These are phyloP conservation scores for Claviceps capensis DNA, from an alignment of 2,329 filamentous ascomycete genomes.

Conservation along the genomic window DNA sequence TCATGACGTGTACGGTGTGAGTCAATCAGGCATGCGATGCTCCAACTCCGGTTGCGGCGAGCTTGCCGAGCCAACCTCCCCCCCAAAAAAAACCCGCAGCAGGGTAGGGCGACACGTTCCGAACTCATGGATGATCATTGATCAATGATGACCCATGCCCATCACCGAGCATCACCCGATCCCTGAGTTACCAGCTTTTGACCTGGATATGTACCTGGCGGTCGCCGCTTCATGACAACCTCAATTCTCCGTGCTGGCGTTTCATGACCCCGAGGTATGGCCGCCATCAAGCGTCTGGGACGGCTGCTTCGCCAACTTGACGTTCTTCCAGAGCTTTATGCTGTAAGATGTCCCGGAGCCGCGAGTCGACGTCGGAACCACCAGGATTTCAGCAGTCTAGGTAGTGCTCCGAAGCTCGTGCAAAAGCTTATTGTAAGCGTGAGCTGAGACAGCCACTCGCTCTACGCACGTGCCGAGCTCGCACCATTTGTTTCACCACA, in stretches of 20 bases:
- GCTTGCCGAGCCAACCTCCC: neutral
- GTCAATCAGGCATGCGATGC: slow-evolving; percentile 7
- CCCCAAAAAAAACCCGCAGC: neutral
- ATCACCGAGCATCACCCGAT: too few relatives aligned
- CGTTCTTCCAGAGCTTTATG: slow-evolving; percentile 7
- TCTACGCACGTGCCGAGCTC: neutral
- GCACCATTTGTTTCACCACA: neutral
- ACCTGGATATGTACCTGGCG: neutral
- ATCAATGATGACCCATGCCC: too few relatives aligned
- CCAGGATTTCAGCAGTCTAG: neutral
- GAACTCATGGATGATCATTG: neutral
- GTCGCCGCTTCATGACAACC: neutral
- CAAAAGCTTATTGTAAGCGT: neutral
- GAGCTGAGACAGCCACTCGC: neutral
- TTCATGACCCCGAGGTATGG: neutral
- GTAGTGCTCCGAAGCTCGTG: slow-evolving; percentile 1
- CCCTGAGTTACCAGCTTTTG: neutral
- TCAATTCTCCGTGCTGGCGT: neutral
- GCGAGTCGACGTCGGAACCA: slow-evolving; percentile 4
- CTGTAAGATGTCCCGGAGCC: slow-evolving; percentile 5
- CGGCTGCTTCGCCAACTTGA: neutral
- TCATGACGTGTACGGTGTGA: neutral
- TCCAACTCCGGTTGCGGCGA: slow-evolving; percentile 2
- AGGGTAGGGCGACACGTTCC: neutral
- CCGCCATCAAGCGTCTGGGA: neutral